Evolutionary conservation across 768 basidiomycete species (phyloP), one percentile per base, ranked within the genome.

Genomic region (Leccinum disarticulatum): DNA sequence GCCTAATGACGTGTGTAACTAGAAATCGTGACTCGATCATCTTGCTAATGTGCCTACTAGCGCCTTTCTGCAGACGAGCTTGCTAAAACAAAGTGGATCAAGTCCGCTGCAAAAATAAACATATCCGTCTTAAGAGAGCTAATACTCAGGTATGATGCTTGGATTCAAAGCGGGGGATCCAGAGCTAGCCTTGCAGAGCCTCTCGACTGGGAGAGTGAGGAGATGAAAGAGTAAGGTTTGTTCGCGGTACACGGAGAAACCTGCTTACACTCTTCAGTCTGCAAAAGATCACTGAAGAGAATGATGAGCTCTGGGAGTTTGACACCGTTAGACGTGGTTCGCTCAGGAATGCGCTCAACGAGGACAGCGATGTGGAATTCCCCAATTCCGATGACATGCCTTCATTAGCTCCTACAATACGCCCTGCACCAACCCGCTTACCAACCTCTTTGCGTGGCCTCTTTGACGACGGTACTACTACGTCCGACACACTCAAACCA

Each of bases 61-160:
- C 87, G 97, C 52, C 78, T 91, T 15, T 81, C 88, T 3, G 94
- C 97, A 13, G 97, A 98, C 58, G 95, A 98, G 64, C 81, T 99
- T 3, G 68, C 79, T 3, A 95, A 90, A 71, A 83, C 86, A 30
- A 95, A 90, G 70, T 98, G 96, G 94, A 93, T 98, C 64, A 93
- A 90, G 68, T 80, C 83, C 8, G 73, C 84, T 6, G 76, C 85
- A 8, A 95, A 89, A 78, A 75, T 82, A 1, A 81, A 85, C 1
- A 76, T 94, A 14, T 79, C 86, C 0, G 76, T 84, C 17, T 77
- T 98, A 17, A 87, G 87, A 64, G 97, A 98, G 57, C 80, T 98
- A 33, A 81, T 97, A 51, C 74, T 84, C 27, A 87, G 88, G 25
- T 87, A 93, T 54, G 87, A 95, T 63, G 80, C 83, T 30, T 89